Evolutionary conservation across 805 yeast genomes (phyloP).

Genomic region (Danielia reshetovae): DNA sequence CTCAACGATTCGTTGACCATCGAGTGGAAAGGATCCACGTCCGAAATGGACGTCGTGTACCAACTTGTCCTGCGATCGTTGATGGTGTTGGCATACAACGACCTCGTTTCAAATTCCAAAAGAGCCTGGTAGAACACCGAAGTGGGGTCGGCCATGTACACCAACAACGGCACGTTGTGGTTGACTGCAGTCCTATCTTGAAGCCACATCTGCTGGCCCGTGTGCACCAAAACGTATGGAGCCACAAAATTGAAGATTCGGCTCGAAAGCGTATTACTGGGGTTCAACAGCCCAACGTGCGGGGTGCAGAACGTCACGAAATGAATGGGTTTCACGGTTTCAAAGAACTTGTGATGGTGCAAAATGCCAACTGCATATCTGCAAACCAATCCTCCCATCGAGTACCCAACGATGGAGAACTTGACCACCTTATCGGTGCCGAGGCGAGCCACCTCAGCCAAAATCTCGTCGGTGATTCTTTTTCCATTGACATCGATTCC

Average conservation of each 20-base stretch:
- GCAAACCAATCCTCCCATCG: slow-evolving; percentile 80
- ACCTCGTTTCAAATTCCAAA: slow-evolving; percentile 5
- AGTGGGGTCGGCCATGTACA: slow-evolving; percentile 13
- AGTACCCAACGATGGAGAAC: slow-evolving; percentile 79
- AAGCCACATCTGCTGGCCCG: slow-evolving; percentile 74
- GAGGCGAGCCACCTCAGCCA: slow-evolving; percentile 17
- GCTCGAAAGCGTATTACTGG: slow-evolving; percentile 30
- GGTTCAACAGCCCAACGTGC: slow-evolving; percentile 69
- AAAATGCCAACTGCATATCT: slow-evolving; percentile 77
- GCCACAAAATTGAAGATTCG: slow-evolving; percentile 58
- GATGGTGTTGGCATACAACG: slow-evolving; percentile 13
- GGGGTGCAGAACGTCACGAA: slow-evolving; percentile 51
- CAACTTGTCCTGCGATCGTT: slow-evolving; percentile 54
- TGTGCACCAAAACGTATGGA: slow-evolving; percentile 61
- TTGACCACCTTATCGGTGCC: slow-evolving; percentile 40
- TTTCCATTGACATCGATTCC: slow-evolving; percentile 84
- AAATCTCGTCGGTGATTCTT: slow-evolving; percentile 66
- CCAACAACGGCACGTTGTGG: slow-evolving; percentile 8
- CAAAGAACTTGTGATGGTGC: slow-evolving; percentile 49
- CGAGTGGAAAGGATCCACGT: slow-evolving; percentile 57
- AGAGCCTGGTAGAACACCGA: slow-evolving; percentile 12
- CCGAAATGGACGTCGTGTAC: slow-evolving; percentile 75
- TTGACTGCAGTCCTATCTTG: slow-evolving; percentile 27
- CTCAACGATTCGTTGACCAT: slow-evolving; percentile 37
- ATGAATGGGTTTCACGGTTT: slow-evolving; percentile 48